Base-by-base conservation (phyloP, 169 alveolate species). In the Babesia ovata region DNA sequence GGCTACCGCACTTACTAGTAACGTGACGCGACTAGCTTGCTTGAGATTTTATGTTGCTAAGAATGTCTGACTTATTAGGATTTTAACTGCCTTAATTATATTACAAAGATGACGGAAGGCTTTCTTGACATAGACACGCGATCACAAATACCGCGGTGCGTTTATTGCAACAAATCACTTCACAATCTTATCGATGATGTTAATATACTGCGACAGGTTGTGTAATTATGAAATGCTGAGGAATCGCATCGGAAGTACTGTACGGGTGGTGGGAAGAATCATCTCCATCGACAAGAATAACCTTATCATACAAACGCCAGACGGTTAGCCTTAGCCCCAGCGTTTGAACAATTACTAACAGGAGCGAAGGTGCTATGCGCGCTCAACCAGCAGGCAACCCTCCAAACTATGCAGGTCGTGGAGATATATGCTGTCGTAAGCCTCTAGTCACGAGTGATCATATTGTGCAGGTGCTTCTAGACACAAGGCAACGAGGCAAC, bases 211-310 rank as follows among this genome's bases (percentile, higher is more conserved):
- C 17, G 16, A 14, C 65, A 67, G 76, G 63, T 36, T 67, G 76
- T 67, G 76, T 54, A 67, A 67, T 53, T 52, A 17, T 26, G 76
- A 67, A 42, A 67, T 53, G 63, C 33, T 67, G 65, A 50, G 33
- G 54, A 14, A 36, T 9, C 50, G 50, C 19, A 22, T 67, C 63
- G 76, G 76, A 14, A 19, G 17, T 45, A 7, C 14, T 28, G 65
- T 67, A 3, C 39, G 76, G 33, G 29, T 50, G 22, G 60, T 67
- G 45, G 76, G 76, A 4, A 26, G 33, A 2, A 22, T 67, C 24
- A 8, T 67, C 7, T 29, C 63, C 17, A 33, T 28, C 0, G 66
- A 67, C 13, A 33, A 53, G 45, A 33, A 14, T 39, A 67, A 54
- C 66, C 50, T 50, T 6, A 44, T 54, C 44, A 17, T 67, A 12